Evolutionary conservation across 108 stramenopile genomes (phyloP), one percentile per base, ranked within the genome.

Genomic region (Skeletonema grethae): DNA sequence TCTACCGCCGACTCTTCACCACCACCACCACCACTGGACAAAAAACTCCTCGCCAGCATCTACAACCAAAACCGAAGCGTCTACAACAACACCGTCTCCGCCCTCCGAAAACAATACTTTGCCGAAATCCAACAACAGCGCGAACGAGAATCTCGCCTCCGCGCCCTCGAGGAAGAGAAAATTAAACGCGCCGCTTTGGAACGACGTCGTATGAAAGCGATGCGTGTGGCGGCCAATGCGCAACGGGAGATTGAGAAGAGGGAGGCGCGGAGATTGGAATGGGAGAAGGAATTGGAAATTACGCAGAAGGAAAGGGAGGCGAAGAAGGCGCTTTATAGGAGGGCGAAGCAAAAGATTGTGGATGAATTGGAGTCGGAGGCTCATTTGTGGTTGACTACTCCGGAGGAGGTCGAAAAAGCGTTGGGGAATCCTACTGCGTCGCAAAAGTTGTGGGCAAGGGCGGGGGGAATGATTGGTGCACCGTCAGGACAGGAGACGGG

Each of bases 381-480:
- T 48, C 84, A 59, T 22, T 58, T 88, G 41, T 95, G 94, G 94
- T 50, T 95, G 58, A 90, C 94, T 7, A 89, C 84, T 20, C 61
- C 77, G 3, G 91, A 91, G 63, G 94, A 95, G 83, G 91, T 95
- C 0, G 91, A 95, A 61, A 85, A 84, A 50, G 88, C 88, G 9
- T 84, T 95, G 68, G 79, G 84, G 32, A 77, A 73, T 61, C 77
- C 77, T 15, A 77, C 81, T 18, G 87, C 86, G 41, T 70, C 82
- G 31, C 94, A 95, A 63, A 43, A 77, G 43, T 75, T 95, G 43
- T 95, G 94, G 94, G 63, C 82, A 4, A 56, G 84, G 12, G 88
- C 90, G 0, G 82, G 83, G 50, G 83, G 88, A 4, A 77, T 88
- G 39, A 70, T 95, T 35, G 91, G 91, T 10, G 90, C 86, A 22